Conservation (phyloP, 176 grass and related monocot species). For the Oryza nivara region DNA sequence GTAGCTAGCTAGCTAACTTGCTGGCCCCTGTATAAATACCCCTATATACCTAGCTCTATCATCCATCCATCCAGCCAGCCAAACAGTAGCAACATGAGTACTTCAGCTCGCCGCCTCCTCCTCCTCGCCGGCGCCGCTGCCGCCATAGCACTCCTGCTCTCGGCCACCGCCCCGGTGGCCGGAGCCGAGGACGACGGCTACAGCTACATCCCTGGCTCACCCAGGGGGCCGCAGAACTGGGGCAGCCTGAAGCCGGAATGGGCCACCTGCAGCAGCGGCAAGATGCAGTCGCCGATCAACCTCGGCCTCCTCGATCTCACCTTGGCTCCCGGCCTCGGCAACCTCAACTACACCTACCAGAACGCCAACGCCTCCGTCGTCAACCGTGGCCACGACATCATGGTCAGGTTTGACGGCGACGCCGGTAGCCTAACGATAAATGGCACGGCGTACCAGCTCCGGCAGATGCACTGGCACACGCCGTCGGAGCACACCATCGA, state of each 20-base stretch:
- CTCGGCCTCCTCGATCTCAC: too few species aligned
- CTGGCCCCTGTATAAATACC: too few species aligned
- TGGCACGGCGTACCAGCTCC: constrained; percentile 54
- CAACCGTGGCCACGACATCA: constrained; percentile 80
- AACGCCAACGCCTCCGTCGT: constrained; percentile 46
- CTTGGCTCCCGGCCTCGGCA: too few species aligned
- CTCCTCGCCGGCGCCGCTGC: background rate
- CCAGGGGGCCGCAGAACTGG: constrained; percentile 63
- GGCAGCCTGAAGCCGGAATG: too few species aligned
- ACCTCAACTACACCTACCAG: too few species aligned
- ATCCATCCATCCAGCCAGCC: too few species aligned
- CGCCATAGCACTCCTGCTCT: background rate
- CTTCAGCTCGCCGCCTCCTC: too few species aligned
- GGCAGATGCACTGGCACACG: constrained; percentile 73
- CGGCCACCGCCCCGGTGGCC: background rate
- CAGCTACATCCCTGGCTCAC: constrained; percentile 44
- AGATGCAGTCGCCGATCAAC: too few species aligned
- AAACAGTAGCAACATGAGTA: too few species aligned
- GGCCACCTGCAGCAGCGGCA: too few species aligned
- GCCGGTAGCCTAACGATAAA: constrained; percentile 61
- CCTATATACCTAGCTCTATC: too few species aligned
- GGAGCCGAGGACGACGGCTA: constrained; percentile 54
- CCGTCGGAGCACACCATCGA: constrained; percentile 79
- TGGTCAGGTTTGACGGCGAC: constrained; percentile 51
- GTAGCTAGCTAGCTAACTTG: too few species aligned